Percentiles rank a stretch among this genome's conserved stretches.
phyloP scores from a whole-genome alignment of 352 stramenopile genomes.

The Phytophthora agathidicida region DNA sequence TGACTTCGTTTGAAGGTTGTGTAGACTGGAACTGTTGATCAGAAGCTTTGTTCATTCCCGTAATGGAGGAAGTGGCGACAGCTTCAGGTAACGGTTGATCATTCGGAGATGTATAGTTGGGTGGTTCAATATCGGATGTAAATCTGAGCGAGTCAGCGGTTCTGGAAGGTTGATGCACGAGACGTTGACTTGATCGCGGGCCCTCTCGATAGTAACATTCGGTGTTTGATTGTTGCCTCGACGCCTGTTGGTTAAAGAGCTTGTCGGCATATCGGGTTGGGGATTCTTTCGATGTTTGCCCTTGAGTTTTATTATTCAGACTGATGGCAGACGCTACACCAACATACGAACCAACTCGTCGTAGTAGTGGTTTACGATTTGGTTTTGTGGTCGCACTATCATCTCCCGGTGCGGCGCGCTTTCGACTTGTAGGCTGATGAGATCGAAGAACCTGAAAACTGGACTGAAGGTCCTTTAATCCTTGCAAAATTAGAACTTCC shows the following conservation, averaged over 20 bases:
- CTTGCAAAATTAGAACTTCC: slow-evolving; percentile 22
- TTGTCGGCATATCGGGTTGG: slow-evolving; percentile 37
- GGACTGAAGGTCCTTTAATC: slow-evolving; percentile 20
- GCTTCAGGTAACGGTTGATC: neutral
- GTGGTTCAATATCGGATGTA: slow-evolving; percentile 17
- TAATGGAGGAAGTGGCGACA: neutral
- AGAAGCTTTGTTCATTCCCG: neutral
- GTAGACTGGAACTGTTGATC: neutral
- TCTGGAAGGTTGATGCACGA: neutral
- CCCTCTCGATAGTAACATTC: neutral
- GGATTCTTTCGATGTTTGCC: slow-evolving; percentile 9
- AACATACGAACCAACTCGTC: slow-evolving; percentile 28
- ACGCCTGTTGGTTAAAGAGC: slow-evolving; percentile 17
- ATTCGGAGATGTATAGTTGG: neutral
- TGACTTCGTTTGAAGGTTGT: neutral
- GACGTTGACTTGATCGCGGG: neutral
- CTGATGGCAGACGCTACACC: slow-evolving; percentile 1
- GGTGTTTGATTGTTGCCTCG: neutral
- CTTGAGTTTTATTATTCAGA: slow-evolving; percentile 4
- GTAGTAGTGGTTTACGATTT: slow-evolving; percentile 11
- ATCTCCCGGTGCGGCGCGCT: slow-evolving; percentile 1
- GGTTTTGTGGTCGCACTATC: neutral
- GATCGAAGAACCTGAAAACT: slow-evolving; percentile 16
- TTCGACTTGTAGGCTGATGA: neutral
- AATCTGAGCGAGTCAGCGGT: slow-evolving; percentile 9